Evolutionary conservation across 1,284 basidiomycete genomes (phyloP).

Genomic region (Ceratobasidium sp.): DNA sequence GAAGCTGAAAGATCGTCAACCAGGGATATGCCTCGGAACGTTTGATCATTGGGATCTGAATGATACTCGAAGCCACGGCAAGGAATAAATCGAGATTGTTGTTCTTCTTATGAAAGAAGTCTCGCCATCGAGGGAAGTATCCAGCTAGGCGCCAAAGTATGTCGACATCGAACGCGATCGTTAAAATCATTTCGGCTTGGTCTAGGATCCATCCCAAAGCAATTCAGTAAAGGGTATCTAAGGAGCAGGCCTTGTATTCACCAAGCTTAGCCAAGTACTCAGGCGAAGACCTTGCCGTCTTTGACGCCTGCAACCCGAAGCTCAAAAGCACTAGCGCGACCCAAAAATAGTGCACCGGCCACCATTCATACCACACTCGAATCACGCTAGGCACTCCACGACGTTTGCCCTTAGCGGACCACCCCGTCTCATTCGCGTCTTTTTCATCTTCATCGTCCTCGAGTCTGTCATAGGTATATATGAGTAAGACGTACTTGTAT

Average conservation of each 20-base stretch:
- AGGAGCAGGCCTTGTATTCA: constrained; percentile 46
- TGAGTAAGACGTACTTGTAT: neutral
- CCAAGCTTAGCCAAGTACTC: constrained; percentile 63
- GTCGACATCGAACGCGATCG: constrained; percentile 89
- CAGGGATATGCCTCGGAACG: constrained; percentile 82
- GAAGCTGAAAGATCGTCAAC: constrained; percentile 92
- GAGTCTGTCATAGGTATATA: constrained; percentile 49
- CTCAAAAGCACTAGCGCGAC: constrained; percentile 80
- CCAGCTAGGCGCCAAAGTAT: constrained; percentile 83
- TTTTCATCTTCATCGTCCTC: constrained; percentile 68
- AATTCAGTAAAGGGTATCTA: constrained; percentile 4
- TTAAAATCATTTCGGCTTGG: constrained; percentile 83
- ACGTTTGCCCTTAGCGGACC: constrained; percentile 66
- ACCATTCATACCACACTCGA: constrained; percentile 44
- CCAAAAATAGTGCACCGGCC: constrained; percentile 74
- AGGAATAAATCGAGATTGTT: constrained; percentile 88
- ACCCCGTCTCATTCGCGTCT: constrained; percentile 72
- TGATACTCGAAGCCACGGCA: constrained; percentile 83
- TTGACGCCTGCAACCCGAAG: constrained; percentile 83
- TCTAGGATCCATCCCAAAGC: constrained; percentile 57
- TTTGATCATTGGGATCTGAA: constrained; percentile 87
- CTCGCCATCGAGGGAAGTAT: constrained; percentile 85
- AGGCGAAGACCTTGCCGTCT: constrained; percentile 69
- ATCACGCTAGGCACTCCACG: constrained; percentile 47
- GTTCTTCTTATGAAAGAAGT: constrained; percentile 76